These are phyloP conservation scores for Plicaturopsis crispa DNA, from an alignment of 768 basidiomycete genomes.

Conservation along the genomic window DNA sequence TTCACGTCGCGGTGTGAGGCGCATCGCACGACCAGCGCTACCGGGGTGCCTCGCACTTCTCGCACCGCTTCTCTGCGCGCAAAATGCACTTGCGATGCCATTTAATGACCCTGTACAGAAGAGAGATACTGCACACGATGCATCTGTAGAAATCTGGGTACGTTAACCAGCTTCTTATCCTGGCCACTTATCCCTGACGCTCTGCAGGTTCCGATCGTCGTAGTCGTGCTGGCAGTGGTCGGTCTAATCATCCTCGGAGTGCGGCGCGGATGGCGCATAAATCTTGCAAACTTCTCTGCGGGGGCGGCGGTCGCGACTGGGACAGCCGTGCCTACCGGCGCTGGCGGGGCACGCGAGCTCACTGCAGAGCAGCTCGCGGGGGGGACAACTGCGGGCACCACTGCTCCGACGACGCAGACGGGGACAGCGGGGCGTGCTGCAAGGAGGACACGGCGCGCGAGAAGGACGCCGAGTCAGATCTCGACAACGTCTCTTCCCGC, in stretches of 20 bases:
- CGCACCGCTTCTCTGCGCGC: too few relatives aligned
- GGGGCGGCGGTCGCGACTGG: background rate
- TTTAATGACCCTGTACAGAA: too few relatives aligned
- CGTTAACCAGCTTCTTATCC: too few relatives aligned
- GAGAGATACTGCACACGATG: too few relatives aligned
- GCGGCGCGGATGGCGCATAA: background rate
- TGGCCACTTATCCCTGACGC: too few relatives aligned
- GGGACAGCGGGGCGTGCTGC: too few relatives aligned
- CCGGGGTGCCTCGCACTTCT: too few relatives aligned
- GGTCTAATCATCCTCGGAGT: background rate
- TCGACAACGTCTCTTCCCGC: slow-evolving; percentile 71
- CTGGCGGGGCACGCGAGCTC: slow-evolving; percentile 23
- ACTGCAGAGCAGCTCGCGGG: slow-evolving; percentile 57
- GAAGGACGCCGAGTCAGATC: slow-evolving; percentile 72
- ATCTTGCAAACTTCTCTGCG: background rate
- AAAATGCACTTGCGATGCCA: too few relatives aligned
- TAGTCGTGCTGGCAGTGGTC: slow-evolving; percentile 2
- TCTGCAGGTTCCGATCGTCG: slow-evolving; percentile 3
- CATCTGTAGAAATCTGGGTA: too few relatives aligned
- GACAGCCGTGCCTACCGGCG: slow-evolving; percentile 18
- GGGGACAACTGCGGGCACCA: slow-evolving; percentile 16
- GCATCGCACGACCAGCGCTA: too few relatives aligned
- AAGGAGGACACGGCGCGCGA: slow-evolving; percentile 29
- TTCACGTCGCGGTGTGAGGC: too few relatives aligned
- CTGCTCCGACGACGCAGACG: slow-evolving; percentile 24